Base-by-base conservation (phyloP, 306 rosid genomes). In the Malus sieversii region DNA sequence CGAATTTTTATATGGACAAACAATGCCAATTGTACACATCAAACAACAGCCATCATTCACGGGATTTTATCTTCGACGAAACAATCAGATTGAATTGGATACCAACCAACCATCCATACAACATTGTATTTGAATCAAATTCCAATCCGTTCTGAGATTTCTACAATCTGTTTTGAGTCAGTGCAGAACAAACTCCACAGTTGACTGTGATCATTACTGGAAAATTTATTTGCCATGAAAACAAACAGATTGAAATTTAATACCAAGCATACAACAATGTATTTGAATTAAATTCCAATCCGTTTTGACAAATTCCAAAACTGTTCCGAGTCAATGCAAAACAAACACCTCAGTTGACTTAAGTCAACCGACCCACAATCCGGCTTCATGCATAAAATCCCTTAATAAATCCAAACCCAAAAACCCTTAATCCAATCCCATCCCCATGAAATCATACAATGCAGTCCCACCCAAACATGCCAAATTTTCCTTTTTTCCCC, bases 341-440 rank as follows among this genome's bases (percentile, higher is more conserved):
- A 18, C 74, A n/a, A 53, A 27, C 2, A 60, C 40, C 48, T 3
- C 44, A 29, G 69, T 59, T 71, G 79, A 77, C 78, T 62, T 0
- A 27, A 78, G 84, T 82, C 88, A 84, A 84, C 74, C 33, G 53
- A 74, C 74, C 33, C 65, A 74, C 44, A 38, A 30, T 66, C 52
- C 11, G 18, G 48, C 13, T 44, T 22, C n/a, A 48, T 46, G 12
- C 70, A 53, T n/a, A 52, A 75, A 72, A 72, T 53, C 67, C 66
- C 33, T 58, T 0, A 58, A 35, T 38, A 33, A 57, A 35, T 55
- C 65, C 46, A 16, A 52, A 3, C 19, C 25, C 30, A 53, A 1
- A 30, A 33, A 7, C 45, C 46, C 42, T 48, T 48, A 22, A 63
- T 45, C 51, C 71, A 62, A 62, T 3, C 63, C 33, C 46, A 51